Base-by-base conservation (phyloP, 2,329 filamentous ascomycete species). In the Fusarium tricinctum region DNA sequence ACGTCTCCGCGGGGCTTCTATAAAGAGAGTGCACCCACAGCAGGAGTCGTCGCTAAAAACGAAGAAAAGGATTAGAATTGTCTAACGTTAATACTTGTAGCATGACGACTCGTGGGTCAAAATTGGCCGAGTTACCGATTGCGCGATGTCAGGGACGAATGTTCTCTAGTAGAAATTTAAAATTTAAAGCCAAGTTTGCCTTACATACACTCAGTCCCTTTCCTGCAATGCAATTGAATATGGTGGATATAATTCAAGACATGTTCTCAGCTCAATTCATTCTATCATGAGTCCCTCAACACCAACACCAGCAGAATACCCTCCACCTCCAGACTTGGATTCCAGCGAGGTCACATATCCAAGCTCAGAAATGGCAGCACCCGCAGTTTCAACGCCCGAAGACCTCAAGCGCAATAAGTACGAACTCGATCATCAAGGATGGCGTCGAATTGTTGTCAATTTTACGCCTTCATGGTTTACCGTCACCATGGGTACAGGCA, bases 401-500 rank as follows among this genome's bases (percentile, higher is more conserved):
- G 51, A 57, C 19, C 44, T 54, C 14, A 38, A 48, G 2, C 19
- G 19, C 5, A 19, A 30, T 9, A 50, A 50, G 23, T 22, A 53
- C 10, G 30, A 19, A 19, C 14, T n/a, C 8, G 53, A 62, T 39
- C 47, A 22, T 19, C 39, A 44, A 44, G 63, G 68, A 51, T 70
- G 67, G 68, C 63, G 63, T 14, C 55, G 63, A 28, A 49, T 68
- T 7, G 59, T 62, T 7, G 44, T 62, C 45, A 44, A 63, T 28
- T 58, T 71, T 15, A 56, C 49, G 6, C 58, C 67, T 12, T 47
- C 68, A 15, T 73, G 69, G 72, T 74, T 86, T 72, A 77, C 80
- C 0, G 80, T 83, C 22, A 85, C 79, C n/a, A 87, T 91, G 88
- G 88, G 89, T 30, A 91, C 88, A 0, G 89, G 89, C 14, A 86